These are phyloP conservation scores for Pholiota conissans DNA, from an alignment of 768 basidiomycete genomes.

Conservation along the genomic window DNA sequence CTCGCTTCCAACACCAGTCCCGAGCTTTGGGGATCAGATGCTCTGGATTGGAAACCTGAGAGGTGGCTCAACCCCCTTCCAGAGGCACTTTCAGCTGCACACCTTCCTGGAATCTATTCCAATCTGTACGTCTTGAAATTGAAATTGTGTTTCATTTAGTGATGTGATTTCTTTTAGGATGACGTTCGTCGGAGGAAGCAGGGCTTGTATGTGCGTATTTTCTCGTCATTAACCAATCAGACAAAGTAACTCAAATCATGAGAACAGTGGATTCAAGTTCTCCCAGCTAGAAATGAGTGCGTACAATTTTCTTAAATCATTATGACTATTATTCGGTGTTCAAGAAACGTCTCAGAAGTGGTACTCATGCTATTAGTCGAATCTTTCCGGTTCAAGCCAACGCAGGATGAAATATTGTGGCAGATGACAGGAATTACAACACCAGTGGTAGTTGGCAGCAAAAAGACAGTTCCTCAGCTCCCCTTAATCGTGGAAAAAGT, in stretches of 20 bases:
- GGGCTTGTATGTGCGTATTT: conserved; percentile 4
- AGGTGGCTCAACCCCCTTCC: conserved; percentile 42
- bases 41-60: conserved; percentile 48
- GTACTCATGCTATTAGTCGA: conserved; percentile 22
- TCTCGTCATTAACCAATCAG: background rate
- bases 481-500: conserved; percentile 21
- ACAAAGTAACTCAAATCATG: background rate
- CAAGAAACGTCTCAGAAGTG: conserved; percentile 21
- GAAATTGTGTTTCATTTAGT: too few species aligned
- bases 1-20: conserved; percentile 37
- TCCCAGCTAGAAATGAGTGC: conserved; percentile 7
- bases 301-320: background rate
- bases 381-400: conserved; percentile 21
- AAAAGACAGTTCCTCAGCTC: conserved; percentile 9
- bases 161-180: background rate
- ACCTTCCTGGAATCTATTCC: conserved; percentile 7
- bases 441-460: conserved; percentile 14
- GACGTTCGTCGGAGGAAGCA: conserved; percentile 2
- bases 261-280: background rate
- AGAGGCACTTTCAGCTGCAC: conserved; percentile 7
- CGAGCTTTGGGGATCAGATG: conserved; percentile 45
- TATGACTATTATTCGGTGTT: conserved; percentile 1
- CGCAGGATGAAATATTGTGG: conserved; percentile 23
- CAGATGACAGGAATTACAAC: conserved; percentile 23
- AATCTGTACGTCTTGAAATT: conserved; percentile 2